Percentiles rank a stretch among this genome's conserved stretches.
Evolutionary conservation across 495 filamentous ascomycete genomes (phyloP).

Genomic region (Daldinia childiae): DNA sequence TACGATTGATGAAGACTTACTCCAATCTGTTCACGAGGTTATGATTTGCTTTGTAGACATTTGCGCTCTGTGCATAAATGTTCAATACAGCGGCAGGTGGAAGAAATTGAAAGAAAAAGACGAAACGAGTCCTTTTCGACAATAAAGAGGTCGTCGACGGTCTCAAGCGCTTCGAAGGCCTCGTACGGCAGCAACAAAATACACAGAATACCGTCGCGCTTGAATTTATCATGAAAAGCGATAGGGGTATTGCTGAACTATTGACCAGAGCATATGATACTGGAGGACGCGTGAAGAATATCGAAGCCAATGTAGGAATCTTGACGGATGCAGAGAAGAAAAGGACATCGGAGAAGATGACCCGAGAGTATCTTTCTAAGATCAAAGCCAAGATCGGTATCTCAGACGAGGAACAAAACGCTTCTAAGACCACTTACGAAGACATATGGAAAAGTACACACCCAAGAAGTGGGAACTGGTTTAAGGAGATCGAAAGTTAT

Average conservation of each 20-base stretch:
- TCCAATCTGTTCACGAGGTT: conserved; percentile 34
- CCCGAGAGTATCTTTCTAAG: background rate
- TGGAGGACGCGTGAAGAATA: background rate
- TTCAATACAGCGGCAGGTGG: conserved; percentile 33
- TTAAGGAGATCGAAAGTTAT: background rate
- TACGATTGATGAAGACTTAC: conserved; percentile 34
- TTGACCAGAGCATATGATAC: background rate
- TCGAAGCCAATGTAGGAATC: background rate
- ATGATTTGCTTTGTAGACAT: conserved; percentile 45
- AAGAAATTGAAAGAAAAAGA: conserved; percentile 32
- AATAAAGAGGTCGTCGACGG: background rate
- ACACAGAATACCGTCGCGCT: background rate
- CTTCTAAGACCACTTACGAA: background rate
- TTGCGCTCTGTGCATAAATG: conserved; percentile 40
- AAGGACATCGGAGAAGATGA: background rate
- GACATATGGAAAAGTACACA: background rate
- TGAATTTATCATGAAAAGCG: background rate
- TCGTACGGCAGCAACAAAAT: background rate
- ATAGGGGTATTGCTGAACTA: background rate
- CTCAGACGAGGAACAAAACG: background rate
- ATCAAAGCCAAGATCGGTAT: background rate
- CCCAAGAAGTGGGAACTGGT: background rate
- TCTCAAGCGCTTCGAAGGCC: background rate
- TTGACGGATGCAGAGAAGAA: background rate
- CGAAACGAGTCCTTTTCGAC: conserved; percentile 26